Evolutionary conservation across 148 eudicot genomes (phyloP).

Genomic region (Chenopodium formosanum): DNA sequence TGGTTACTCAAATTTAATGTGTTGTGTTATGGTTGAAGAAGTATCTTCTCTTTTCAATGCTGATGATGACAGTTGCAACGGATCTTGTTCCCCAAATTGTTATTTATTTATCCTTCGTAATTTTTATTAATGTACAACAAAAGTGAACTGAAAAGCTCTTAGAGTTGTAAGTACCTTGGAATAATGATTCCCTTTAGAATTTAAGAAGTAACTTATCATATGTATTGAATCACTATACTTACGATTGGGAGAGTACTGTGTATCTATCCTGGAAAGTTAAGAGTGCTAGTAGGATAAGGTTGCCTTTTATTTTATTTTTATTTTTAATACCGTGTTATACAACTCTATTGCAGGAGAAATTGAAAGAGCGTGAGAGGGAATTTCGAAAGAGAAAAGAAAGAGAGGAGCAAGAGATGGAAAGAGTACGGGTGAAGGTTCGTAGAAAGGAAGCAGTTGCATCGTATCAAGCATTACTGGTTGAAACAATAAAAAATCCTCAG

Average conservation of each 20-base stretch:
- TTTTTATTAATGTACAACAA: not conserved
- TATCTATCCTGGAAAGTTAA: not conserved
- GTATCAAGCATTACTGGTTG: constrained; percentile 93
- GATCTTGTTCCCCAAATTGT: not conserved
- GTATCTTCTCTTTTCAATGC: not conserved
- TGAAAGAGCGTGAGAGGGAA: constrained; percentile 89
- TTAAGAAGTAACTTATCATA: too few species aligned
- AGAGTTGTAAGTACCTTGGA: not conserved
- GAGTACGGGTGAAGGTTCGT: constrained; percentile 81
- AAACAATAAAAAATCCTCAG: constrained; percentile 84
- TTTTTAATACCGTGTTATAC: too few species aligned
- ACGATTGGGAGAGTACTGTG: too few species aligned
- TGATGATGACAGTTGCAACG: not conserved
- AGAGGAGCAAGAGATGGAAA: constrained; percentile 98
- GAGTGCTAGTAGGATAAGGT: constrained; percentile 5
- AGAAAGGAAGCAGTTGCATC: constrained; percentile 89
- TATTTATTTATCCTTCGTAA: too few species aligned
- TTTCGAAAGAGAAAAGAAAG: constrained; percentile 89
- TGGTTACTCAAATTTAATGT: not conserved
- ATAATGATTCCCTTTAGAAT: not conserved
- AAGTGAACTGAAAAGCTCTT: not conserved
- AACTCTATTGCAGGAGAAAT: constrained; percentile 57
- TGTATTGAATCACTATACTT: too few species aligned
- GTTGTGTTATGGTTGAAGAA: not conserved
- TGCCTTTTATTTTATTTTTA: too few species aligned